These are phyloP conservation scores for Hemileccinum rubropunctum DNA, from an alignment of 768 basidiomycete genomes.

Conservation along the genomic window DNA sequence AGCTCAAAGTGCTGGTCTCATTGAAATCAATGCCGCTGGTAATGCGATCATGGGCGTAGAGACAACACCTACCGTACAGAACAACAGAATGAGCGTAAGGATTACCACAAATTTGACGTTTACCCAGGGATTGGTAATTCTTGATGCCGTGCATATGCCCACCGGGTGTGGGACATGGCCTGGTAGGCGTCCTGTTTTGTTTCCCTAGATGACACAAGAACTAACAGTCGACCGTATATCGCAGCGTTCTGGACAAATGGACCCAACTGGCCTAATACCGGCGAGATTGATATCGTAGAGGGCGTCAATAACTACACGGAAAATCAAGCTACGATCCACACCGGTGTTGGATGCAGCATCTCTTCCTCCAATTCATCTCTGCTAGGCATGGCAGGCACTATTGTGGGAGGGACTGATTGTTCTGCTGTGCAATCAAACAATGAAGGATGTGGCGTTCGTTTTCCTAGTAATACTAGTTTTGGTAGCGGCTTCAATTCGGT, in stretches of 20 bases:
- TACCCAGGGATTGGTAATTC: constrained; percentile 67
- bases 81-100: constrained; percentile 71
- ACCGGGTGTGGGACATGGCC: constrained; percentile 90
- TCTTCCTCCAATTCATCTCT: constrained; percentile 42
- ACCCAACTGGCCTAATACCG: constrained; percentile 44
- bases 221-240: neutral
- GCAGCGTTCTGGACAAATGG: constrained; percentile 51
- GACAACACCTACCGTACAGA: constrained; percentile 70
- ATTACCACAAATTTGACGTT: constrained; percentile 63
- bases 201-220: neutral
- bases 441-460: constrained; percentile 79
- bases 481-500: constrained; percentile 85
- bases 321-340: constrained; percentile 83
- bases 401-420: constrained; percentile 74
- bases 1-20: constrained; percentile 58
- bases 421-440: constrained; percentile 68
- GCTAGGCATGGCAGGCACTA: constrained; percentile 57
- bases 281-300: constrained; percentile 85
- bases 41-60: constrained; percentile 89
- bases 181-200: constrained; percentile 25
- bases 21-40: constrained; percentile 64
- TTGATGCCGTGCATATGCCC: constrained; percentile 89
- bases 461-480: constrained; percentile 58
- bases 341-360: constrained; percentile 66
- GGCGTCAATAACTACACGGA: constrained; percentile 79